Conservation (phyloP, 2,329 filamentous ascomycete genomes). For the Camptophora hylomeconis region DNA sequence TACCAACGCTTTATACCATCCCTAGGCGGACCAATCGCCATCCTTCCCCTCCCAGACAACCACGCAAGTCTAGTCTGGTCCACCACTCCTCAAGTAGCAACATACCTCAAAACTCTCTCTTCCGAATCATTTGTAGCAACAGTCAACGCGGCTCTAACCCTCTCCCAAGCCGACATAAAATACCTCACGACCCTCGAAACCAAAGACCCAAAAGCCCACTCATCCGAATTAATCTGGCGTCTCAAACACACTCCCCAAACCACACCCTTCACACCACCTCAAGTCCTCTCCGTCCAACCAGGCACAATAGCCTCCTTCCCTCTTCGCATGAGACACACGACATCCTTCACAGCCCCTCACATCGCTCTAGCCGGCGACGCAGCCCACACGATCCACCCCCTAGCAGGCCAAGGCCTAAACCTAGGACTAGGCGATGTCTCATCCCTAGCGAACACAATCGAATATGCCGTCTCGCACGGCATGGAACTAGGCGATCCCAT, state of each 20-base stretch:
- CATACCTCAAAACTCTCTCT: constrained; percentile 63
- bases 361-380: constrained; percentile 87
- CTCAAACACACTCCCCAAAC: constrained; percentile 52
- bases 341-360: constrained; percentile 82
- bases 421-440: constrained; percentile 83
- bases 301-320: constrained; percentile 81
- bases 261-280: constrained; percentile 39
- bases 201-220: constrained; percentile 6
- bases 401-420: constrained; percentile 89
- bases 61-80: constrained; percentile 87
- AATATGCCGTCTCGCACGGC: constrained; percentile 65
- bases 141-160: constrained; percentile 86
- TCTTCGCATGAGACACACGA: constrained; percentile 80
- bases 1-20: constrained; percentile 93
- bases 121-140: constrained; percentile 65
- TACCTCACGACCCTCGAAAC: constrained; percentile 37
- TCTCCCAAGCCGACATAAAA: constrained; percentile 63
- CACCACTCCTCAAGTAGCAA: constrained; percentile 68
- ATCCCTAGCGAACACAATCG: constrained; percentile 61
- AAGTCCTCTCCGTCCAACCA: constrained; percentile 58
- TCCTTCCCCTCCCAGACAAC: constrained; percentile 77
- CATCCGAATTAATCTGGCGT: constrained; percentile 64
- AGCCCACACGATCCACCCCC: constrained; percentile 86
- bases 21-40: constrained; percentile 63
- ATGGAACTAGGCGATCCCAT: constrained; percentile 73